These are phyloP conservation scores for Bothia castanella DNA, from an alignment of 1,284 basidiomycete genomes.

Conservation along the genomic window DNA sequence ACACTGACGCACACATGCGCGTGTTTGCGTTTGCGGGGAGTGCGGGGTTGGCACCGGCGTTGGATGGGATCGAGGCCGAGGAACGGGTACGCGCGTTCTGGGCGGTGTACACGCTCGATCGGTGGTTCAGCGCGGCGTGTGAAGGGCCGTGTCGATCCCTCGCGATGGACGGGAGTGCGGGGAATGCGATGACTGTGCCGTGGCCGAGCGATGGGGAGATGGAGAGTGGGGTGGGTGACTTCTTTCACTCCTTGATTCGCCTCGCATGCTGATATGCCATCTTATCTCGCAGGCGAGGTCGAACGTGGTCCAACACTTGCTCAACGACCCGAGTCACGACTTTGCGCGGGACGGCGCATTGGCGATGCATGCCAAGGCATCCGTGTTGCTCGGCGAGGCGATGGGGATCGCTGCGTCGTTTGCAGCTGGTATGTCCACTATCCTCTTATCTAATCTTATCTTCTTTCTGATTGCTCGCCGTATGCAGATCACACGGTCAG, in stretches of 20 bases:
- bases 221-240: conserved; percentile 2
- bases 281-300: conserved; percentile 1
- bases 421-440: conserved; percentile 22
- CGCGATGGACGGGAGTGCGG: conserved; percentile 21
- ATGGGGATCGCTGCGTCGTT: conserved; percentile 26
- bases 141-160: conserved; percentile 27
- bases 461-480: conserved; percentile 8
- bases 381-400: conserved; percentile 34
- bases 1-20: not conserved
- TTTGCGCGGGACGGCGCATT: conserved; percentile 18
- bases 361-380: conserved; percentile 32
- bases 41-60: conserved; percentile 32
- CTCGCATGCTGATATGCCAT: not conserved
- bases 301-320: conserved; percentile 29
- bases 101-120: conserved; percentile 41
- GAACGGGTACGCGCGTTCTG: conserved; percentile 49
- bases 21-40: conserved; percentile 10
- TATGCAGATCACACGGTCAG: conserved; percentile 21
- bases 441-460: not conserved
- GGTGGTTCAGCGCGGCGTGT: conserved; percentile 36
- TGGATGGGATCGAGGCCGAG: conserved; percentile 42
- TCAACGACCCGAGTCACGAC: conserved; percentile 21
- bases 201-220: conserved; percentile 37
- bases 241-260: not conserved
- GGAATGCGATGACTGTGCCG: conserved; percentile 37